Base-by-base conservation (phyloP, 257 asterid species). In the Salvia rosmarinus region DNA sequence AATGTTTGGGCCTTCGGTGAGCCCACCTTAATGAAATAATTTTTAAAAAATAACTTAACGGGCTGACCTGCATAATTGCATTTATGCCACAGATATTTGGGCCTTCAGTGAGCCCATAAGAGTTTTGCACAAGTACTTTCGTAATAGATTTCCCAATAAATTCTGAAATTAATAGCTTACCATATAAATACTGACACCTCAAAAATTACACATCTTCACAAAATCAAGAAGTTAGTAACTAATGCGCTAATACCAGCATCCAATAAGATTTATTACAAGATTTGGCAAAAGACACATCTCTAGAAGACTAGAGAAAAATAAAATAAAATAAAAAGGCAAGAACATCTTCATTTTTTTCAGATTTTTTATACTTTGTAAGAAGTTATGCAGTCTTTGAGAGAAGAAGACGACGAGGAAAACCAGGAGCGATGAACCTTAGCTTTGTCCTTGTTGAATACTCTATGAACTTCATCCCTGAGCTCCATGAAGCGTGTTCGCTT, bases 401-500 rank as follows among this genome's bases (percentile, higher is more conserved):
- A 28, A 39, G 75, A 40, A 5, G 85, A 78, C 12, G 91, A 75
- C 0, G 88, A 83, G 1, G 87, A 66, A 65, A 80, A 71, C 25
- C 86, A 86, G 19, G 86, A 84, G 17, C 83, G 78, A 3, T 65
- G 85, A 60, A 73, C 86, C 80, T 83, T 79, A 20, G 88, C 88
- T 67, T 85, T 89, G 89, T 89, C 95, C 80, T 83, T 87, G 81
- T 65, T 77, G 81, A 89, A 89, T 35, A 95, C 96, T 75, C 54
- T 75, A 20, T 84, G 83, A 69, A 89, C 88, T 61, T 89, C 91
- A 37, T 77, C 88, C 73, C 75, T 89, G 62, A 89, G 96, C 61
- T 87, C 90, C 79, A 81, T 63, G 47, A 84, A 84, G 20, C 88
- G 90, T 40, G 1, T 47, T 19, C 85, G 81, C 78, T 87, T 89